Percentiles rank a stretch among this genome's conserved stretches.
Evolutionary conservation across 2,329 filamentous ascomycete species (phyloP).

Genomic region (Coniochaeta sp.): DNA sequence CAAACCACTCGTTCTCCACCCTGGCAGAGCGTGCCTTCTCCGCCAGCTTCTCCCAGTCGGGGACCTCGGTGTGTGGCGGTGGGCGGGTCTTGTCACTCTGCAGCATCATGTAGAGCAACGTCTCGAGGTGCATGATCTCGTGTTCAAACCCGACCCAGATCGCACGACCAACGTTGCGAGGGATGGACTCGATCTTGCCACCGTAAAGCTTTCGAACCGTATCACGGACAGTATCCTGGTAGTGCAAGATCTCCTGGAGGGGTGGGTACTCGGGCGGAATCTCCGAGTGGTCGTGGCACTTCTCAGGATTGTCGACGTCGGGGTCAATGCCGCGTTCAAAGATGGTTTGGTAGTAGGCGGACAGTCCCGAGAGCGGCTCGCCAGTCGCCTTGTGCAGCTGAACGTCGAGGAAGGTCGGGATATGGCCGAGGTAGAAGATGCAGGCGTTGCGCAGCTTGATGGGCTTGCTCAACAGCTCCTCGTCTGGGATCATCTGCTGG

Average conservation of each 20-base stretch:
- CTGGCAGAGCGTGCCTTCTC: conserved; percentile 48
- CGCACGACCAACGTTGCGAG: conserved; percentile 60
- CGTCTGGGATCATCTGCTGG: conserved; percentile 72
- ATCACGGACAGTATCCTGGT: conserved; percentile 66
- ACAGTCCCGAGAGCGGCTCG: conserved; percentile 55
- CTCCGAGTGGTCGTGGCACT: conserved; percentile 84
- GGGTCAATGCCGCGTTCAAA: conserved; percentile 96
- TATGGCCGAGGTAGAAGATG: conserved; percentile 94
- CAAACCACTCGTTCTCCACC: conserved; percentile 78
- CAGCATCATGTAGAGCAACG: conserved; percentile 93
- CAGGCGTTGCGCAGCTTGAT: conserved; percentile 90
- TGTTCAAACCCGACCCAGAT: conserved; percentile 93
- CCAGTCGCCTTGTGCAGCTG: conserved; percentile 73
- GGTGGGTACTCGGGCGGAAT: conserved; percentile 84
- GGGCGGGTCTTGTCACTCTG: conserved; percentile 80
- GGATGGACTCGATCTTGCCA: conserved; percentile 39
- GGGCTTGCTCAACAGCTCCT: conserved; percentile 76
- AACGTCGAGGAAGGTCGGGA: conserved; percentile 88
- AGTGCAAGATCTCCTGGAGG: conserved; percentile 64
- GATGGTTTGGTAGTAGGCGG: conserved; percentile 63
- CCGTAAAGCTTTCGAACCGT: conserved; percentile 58
- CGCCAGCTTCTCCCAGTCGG: conserved; percentile 69
- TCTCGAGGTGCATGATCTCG: conserved; percentile 94
- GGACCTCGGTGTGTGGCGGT: conserved; percentile 56
- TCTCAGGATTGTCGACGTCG: conserved; percentile 86